Percentiles rank a stretch among this genome's conserved stretches.
Evolutionary conservation across 257 asterid species (phyloP).

Genomic region (Jacaranda copaia): DNA sequence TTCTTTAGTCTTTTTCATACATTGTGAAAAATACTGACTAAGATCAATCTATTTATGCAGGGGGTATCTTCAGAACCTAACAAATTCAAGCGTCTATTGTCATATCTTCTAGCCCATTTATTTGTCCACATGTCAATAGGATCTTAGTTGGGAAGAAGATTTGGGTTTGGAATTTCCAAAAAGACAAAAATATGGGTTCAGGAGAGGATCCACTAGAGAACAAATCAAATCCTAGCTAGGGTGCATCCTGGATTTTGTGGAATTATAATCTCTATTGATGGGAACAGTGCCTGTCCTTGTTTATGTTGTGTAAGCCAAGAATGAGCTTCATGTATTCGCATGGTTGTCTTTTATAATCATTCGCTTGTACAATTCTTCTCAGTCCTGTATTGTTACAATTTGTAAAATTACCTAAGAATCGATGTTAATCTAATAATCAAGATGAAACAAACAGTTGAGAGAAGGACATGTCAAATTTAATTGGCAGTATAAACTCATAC

Average conservation of each 20-base stretch:
- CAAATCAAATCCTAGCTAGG: not conserved
- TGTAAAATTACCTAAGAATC: too few species aligned
- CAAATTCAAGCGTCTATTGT: conserved; percentile 14
- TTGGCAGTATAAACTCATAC: too few species aligned
- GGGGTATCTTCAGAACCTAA: conserved; percentile 21
- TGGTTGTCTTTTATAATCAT: too few species aligned
- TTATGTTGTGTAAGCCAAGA: not conserved
- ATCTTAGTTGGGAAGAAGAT: not conserved
- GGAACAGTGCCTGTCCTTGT: conserved; percentile 1
- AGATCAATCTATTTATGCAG: not conserved
- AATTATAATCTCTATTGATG: conserved; percentile 11
- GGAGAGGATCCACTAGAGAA: not conserved
- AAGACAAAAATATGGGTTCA: not conserved
- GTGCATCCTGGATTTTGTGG: conserved; percentile 26
- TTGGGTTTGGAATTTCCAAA: not conserved
- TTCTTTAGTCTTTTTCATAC: conserved; percentile 22
- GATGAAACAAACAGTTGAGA: too few species aligned
- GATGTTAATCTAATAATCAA: too few species aligned
- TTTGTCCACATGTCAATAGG: conserved; percentile 15
- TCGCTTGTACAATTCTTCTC: too few species aligned
- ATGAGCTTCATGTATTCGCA: not conserved
- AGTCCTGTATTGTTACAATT: too few species aligned
- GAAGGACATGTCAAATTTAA: too few species aligned
- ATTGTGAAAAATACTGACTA: conserved; percentile 15
- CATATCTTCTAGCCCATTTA: not conserved